These are phyloP conservation scores for Cydonia oblonga DNA, from an alignment of 331 rosid genomes.

Conservation along the genomic window DNA sequence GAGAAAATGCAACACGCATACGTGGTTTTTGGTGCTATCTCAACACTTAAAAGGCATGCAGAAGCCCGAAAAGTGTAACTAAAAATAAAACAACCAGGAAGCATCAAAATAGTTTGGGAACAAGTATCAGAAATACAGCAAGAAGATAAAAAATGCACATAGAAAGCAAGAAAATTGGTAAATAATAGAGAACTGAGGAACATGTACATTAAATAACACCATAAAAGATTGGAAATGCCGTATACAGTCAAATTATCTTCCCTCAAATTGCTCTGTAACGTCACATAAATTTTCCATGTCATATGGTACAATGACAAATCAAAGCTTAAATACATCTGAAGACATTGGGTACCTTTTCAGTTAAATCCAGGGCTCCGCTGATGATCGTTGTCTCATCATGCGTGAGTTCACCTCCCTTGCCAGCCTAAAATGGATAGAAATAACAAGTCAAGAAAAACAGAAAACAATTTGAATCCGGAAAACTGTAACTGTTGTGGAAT, in stretches of 20 bases:
- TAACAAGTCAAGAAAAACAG: not conserved
- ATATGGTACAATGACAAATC: not conserved
- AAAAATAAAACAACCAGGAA: not conserved
- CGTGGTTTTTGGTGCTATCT: not conserved
- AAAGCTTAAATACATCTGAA: not conserved
- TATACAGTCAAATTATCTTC: not conserved
- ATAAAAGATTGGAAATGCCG: not conserved
- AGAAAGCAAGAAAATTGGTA: not conserved
- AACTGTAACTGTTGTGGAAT: not conserved
- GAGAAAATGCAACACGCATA: slow-evolving; percentile 6
- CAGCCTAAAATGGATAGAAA: slow-evolving; percentile 28
- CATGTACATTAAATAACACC: not conserved
- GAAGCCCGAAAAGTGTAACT: not conserved
- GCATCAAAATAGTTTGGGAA: not conserved
- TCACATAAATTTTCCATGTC: not conserved
- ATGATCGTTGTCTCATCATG: slow-evolving; percentile 45
- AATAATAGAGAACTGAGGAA: not conserved
- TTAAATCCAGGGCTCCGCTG: slow-evolving; percentile 44
- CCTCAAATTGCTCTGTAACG: not conserved
- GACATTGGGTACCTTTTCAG: slow-evolving; percentile 27
- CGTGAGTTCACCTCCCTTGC: slow-evolving; percentile 48
- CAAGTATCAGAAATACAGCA: not conserved
- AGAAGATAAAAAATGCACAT: not conserved
- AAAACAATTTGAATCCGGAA: not conserved
- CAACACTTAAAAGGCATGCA: slow-evolving; percentile 1